phyloP scores from a whole-genome alignment of 1,139 yeast species.

The Suhomyces anneliseae region DNA sequence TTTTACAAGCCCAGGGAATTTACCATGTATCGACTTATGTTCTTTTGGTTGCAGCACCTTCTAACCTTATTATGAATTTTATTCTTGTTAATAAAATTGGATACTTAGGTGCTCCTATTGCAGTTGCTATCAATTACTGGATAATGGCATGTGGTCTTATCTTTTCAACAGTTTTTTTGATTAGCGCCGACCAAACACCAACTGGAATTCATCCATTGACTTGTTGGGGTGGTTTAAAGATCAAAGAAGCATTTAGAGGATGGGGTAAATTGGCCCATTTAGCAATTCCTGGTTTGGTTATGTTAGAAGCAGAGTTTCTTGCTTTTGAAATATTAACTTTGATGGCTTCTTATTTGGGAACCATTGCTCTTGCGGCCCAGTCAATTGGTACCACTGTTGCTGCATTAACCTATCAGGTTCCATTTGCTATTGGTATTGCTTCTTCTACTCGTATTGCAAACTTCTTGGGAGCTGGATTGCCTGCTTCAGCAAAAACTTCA shows the following conservation, averaged over 20 bases:
- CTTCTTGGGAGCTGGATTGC: conserved; percentile 56
- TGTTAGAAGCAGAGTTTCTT: conserved; percentile 72
- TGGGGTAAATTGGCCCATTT: conserved; percentile 51
- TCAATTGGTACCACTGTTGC: conserved; percentile 59
- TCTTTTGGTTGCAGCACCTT: conserved; percentile 53
- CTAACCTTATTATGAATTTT: conserved; percentile 51
- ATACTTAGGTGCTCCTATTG: conserved; percentile 58
- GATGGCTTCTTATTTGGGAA: conserved; percentile 58
- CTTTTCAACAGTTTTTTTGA: conserved; percentile 37
- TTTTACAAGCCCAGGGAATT: conserved; percentile 54
- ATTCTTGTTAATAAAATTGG: conserved; percentile 43
- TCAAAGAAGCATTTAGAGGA: conserved; percentile 33
- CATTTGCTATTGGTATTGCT: conserved; percentile 62
- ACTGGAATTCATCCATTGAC: conserved; percentile 42
- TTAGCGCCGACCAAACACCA: conserved; percentile 42
- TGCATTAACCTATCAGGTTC: conserved; percentile 50
- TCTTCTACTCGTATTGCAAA: conserved; percentile 61
- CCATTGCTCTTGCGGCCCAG: conserved; percentile 56
- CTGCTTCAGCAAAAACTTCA: conserved; percentile 44
- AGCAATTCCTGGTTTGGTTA: conserved; percentile 70
- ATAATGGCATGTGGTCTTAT: conserved; percentile 52
- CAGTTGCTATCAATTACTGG: conserved; percentile 58
- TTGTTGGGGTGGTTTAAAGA: conserved; percentile 31
- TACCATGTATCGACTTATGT: conserved; percentile 54
- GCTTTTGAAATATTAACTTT: conserved; percentile 73